Base-by-base conservation (phyloP, 768 basidiomycete genomes). In the Mycena floridula region DNA sequence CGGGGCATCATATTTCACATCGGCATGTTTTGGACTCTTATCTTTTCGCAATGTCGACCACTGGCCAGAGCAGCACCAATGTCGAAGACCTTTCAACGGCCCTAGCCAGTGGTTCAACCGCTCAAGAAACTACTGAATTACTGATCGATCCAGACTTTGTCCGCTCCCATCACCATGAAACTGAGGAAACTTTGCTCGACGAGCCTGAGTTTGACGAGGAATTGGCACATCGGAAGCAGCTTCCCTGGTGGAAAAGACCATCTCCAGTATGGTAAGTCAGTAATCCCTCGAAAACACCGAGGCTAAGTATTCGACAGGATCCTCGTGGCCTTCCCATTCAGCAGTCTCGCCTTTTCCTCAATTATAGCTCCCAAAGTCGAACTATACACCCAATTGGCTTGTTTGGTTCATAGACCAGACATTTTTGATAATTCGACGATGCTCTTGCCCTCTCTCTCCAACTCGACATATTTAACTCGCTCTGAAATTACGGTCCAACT, bases 211-310 rank as follows among this genome's bases (percentile, higher is more conserved):
- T n/a, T 16, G 50, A 56, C 24, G 44, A 46, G 3, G 64, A 69
- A 26, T 43, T 58, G 13, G 37, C 42, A 0, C 50, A 55, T 39
- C 54, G 62, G 49, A 54, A 58, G 46, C 50, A 30, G 3, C 66
- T 72, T 37, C 81, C 85, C 3, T 89, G 87, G 86, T 89, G 82
- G 76, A 86, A 69, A 63, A 66, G 74, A 32, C 85, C 88, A 3
- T 87, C 86, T 0, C 72, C 85, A 0, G 73, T 69, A 65, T 89
- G 87, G 89, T 88, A 50, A 52, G 8, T 21, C 6, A 15, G 40
- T 23, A 24, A 25, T n/a, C n/a, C n/a, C n/a, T n/a, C n/a, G n/a
- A n/a, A n/a, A n/a, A n/a, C n/a, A n/a, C n/a, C n/a, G n/a, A n/a
- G n/a, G n/a, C n/a, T n/a, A n/a, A n/a, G n/a, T 25, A 25, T 25